Evolutionary conservation across 2,329 filamentous ascomycete species (phyloP).

Genomic region (Botrytis fabae): DNA sequence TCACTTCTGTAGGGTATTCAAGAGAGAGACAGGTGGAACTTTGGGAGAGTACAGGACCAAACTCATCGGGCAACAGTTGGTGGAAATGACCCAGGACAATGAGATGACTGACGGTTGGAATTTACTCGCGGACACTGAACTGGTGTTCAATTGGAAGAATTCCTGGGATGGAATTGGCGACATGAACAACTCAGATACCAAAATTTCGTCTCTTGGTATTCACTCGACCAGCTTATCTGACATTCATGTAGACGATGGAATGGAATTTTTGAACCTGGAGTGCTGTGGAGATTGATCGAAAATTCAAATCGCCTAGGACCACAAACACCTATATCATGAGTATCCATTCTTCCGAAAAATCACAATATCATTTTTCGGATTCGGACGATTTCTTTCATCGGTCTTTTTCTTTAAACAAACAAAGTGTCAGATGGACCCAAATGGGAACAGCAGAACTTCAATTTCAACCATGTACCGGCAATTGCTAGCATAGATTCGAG

Average conservation of each 20-base stretch:
- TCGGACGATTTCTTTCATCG: background rate
- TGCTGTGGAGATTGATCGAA: background rate
- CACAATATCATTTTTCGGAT: fast-evolving
- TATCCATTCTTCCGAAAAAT: background rate
- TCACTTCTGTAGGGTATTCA: conserved; percentile 61
- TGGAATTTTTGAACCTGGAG: conserved; percentile 8
- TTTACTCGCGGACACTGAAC: background rate
- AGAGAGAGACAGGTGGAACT: conserved; percentile 43
- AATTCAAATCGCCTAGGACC: too few species aligned
- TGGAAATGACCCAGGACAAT: background rate
- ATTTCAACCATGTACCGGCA: background rate
- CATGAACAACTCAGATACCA: background rate
- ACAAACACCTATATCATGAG: background rate
- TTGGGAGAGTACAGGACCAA: conserved; percentile 25
- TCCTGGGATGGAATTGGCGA: background rate
- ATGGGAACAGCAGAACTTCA: background rate
- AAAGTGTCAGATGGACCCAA: background rate
- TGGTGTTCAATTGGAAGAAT: background rate
- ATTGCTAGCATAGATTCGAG: background rate
- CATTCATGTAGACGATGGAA: background rate
- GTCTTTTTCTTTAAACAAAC: background rate
- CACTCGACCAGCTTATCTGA: background rate
- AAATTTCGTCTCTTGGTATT: too few species aligned
- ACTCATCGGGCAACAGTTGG: background rate
- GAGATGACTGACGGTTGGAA: too few species aligned